Base-by-base conservation (phyloP, 306 rosid species). In the Corylus americana region DNA sequence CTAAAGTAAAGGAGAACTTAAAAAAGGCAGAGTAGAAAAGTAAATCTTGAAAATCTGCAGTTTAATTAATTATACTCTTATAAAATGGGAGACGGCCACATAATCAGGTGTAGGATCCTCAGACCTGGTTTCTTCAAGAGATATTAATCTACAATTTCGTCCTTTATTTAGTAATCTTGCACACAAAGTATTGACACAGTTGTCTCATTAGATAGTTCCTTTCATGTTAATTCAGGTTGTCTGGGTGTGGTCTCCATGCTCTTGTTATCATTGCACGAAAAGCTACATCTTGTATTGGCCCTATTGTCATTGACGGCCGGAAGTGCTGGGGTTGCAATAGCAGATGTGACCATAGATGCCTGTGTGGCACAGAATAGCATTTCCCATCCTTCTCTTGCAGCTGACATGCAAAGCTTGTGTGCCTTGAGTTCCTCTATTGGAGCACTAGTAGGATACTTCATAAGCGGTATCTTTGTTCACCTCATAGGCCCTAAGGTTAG, bases 291-390 rank as follows among this genome's bases (percentile, higher is more conserved):
- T 39, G 88, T 86, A 72, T 83, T 92, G 47, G 98, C 98, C 50
- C 42, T 95, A 51, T 59, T 91, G 84, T 63, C 90, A 71, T 82
- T 95, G 74, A 92, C 98, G 67, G 89, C 85, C 8, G 94, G 90
- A 64, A 95, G 98, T 83, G 92, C 94, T 44, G 97, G 96, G 57
- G 95, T 78, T 74, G 98, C 98, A 55, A 78, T 90, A 81, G 97
- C 98, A 37, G 98, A 95, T 63, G 98, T 95, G 73, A 95, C 98
- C 50, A 95, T 95, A 74, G 98, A 92, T 82, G 98, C 98, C 17
- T 95, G 98, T 74, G 96, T 91, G 74, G 98, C 98, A 55, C 98
- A 92, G 80, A 92, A 92, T 86, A 95, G 98, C 67, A 92, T 85
- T 42, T 81, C 78, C 48, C 94, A 90, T 82, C 94, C 93, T 17